Base-by-base conservation (phyloP, 2,329 filamentous ascomycete genomes). In the Trichoderma pleuroti region DNA sequence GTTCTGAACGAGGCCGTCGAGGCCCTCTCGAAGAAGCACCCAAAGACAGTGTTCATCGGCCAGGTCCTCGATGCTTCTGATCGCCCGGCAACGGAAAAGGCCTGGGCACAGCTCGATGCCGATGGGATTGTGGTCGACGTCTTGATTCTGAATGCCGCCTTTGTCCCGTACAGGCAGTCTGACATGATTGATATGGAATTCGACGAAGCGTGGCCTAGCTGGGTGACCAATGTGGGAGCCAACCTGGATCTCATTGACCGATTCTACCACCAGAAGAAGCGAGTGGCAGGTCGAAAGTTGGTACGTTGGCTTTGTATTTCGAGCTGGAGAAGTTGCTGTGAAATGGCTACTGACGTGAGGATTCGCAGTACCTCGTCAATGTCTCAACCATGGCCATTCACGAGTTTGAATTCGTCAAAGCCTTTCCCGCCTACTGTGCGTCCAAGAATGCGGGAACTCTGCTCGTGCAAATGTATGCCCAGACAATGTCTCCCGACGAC, bases 391-490 rank as follows among this genome's bases (percentile, higher is more conserved):
- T 56, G 24, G 70, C 70, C 2, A 71, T 71, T 9, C 78, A 82
- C 70, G 70, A 76, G 18, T 75, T 74, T 12, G 61, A 54, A 32
- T n/a, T 68, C 21, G 70, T 68, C 1, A n/a, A 34, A 8, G 10
- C 67, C 0, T 70, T 72, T 9, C 74, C 75, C 3, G 73, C 69
- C 3, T 82, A 83, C 72, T 73, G 74, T 1, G 61, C 80, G 28
- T 79, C 79, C 57, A 83, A 83, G 76, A 76, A 76, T 24, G 74
- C 80, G 0, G 79, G 76, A 5, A 77, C 79, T 5, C 63, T 79
- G 5, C 66, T 76, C 1, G 69, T 82, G 24, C 80, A 82, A 76
- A 64, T 76, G 30, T 72, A 81, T n/a, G 79, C 81, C 11, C 67
- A 74, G 6, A 78, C 79, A 21, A 74, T 76, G 0, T 60, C 72